Evolutionary conservation across 2,329 filamentous ascomycete genomes (phyloP).

Genomic region (Sclerotinia borealis): DNA sequence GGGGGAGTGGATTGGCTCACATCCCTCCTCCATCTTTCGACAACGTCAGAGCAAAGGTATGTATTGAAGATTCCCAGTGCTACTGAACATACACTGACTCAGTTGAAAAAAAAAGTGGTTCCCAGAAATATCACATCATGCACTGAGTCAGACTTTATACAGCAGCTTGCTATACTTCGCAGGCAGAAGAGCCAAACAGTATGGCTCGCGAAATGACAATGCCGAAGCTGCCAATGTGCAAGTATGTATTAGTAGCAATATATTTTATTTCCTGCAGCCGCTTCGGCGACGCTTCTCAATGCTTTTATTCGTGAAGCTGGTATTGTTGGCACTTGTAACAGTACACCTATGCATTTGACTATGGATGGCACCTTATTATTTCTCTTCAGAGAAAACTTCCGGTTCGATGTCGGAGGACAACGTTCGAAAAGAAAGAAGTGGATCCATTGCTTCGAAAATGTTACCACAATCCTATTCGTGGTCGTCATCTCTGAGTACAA

Average conservation of each 20-base stretch:
- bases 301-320: background rate
- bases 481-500: slow-evolving; percentile 96
- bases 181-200: no score
- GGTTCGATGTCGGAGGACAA: background rate
- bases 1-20: no score
- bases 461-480: slow-evolving; percentile 84
- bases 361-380: background rate
- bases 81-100: background rate
- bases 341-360: background rate
- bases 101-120: no score
- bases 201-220: no score
- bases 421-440: slow-evolving; percentile 69
- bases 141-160: no score
- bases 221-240: no score
- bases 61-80: background rate
- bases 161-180: no score
- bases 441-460: slow-evolving; percentile 74
- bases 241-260: background rate
- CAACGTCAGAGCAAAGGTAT: background rate
- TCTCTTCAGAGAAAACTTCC: background rate
- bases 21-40: background rate
- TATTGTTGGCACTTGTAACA: background rate
- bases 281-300: background rate
- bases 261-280: background rate
- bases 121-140: no score